phyloP scores from a whole-genome alignment of 306 rosid species.

The Acacia acuminata region DNA sequence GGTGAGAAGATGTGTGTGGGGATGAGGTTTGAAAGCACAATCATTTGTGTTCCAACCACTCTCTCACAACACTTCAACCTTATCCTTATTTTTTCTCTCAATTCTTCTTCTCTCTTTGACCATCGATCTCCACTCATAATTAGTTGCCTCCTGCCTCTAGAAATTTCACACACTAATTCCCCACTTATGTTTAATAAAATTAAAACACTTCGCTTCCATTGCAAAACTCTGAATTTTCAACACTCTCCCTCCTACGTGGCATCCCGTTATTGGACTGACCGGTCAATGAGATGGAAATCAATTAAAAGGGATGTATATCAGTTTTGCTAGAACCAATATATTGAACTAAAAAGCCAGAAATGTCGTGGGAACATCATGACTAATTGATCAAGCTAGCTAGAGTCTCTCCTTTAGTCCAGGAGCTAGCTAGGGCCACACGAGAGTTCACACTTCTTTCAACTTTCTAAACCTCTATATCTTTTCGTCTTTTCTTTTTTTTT shows the following conservation, averaged over 20 bases:
- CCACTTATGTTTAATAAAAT: neutral
- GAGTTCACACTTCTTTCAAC: conserved; percentile 38
- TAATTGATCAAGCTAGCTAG: neutral
- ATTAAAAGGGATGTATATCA: neutral
- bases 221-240: conserved; percentile 30
- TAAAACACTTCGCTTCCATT: conserved; percentile 32
- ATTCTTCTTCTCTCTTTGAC: conserved; percentile 9
- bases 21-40: conserved; percentile 39
- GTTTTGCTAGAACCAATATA: too few species aligned
- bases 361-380: conserved; percentile 43
- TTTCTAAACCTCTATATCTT: conserved; percentile 14
- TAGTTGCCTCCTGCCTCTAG: neutral
- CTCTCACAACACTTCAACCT: conserved; percentile 42
- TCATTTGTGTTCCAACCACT: conserved; percentile 61
- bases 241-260: conserved; percentile 37
- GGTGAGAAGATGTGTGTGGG: neutral
- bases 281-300: conserved; percentile 3
- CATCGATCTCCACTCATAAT: neutral
- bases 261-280: conserved; percentile 21
- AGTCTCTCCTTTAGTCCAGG: conserved; percentile 23
- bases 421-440: conserved; percentile 13
- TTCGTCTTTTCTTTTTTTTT: too few species aligned
- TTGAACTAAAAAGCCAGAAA: conserved; percentile 24
- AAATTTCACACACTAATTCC: conserved; percentile 14
- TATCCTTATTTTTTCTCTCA: conserved; percentile 30